Conservation (phyloP, 805 yeast genomes). For the Starmerella scarabaei region DNA sequence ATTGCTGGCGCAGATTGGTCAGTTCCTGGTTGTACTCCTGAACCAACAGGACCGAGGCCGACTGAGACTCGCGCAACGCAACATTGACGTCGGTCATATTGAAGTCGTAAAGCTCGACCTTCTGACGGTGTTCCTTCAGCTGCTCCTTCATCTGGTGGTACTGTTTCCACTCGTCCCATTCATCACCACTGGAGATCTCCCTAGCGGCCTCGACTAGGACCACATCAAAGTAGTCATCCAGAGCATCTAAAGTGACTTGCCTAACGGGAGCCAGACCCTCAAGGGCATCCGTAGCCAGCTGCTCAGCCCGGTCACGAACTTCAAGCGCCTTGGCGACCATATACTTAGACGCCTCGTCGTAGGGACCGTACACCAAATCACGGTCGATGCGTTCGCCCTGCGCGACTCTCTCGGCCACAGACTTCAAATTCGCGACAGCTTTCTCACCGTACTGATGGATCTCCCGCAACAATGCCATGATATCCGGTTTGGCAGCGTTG, state of each 20-base stretch:
- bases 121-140: conserved; percentile 13
- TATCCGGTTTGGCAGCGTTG: conserved; percentile 19
- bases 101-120: conserved; percentile 18
- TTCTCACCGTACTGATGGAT: conserved; percentile 16
- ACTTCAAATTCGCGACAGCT: conserved; percentile 10
- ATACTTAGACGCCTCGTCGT: conserved; percentile 15
- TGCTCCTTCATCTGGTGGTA: conserved; percentile 19
- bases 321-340: conserved; percentile 17
- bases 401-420: conserved; percentile 19
- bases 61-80: conserved; percentile 22
- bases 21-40: conserved; percentile 19
- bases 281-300: conserved; percentile 20
- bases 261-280: conserved; percentile 18
- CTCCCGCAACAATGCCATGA: conserved; percentile 18
- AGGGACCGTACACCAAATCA: conserved; percentile 18
- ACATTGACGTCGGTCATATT: conserved; percentile 18
- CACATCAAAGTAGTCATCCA: conserved; percentile 23
- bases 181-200: conserved; percentile 17
- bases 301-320: conserved; percentile 21
- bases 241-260: conserved; percentile 21
- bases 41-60: conserved; percentile 20
- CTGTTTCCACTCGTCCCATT: conserved; percentile 17
- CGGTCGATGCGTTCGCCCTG: conserved; percentile 1
- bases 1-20: conserved; percentile 15
- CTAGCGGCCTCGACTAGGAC: conserved; percentile 21